A percentile compares a stretch with the other conserved stretches of the same genome.
Conservation (phyloP, 225 moss, liverwort and hornwort species). For the Bryoerythrophyllum caledonicum region DNA sequence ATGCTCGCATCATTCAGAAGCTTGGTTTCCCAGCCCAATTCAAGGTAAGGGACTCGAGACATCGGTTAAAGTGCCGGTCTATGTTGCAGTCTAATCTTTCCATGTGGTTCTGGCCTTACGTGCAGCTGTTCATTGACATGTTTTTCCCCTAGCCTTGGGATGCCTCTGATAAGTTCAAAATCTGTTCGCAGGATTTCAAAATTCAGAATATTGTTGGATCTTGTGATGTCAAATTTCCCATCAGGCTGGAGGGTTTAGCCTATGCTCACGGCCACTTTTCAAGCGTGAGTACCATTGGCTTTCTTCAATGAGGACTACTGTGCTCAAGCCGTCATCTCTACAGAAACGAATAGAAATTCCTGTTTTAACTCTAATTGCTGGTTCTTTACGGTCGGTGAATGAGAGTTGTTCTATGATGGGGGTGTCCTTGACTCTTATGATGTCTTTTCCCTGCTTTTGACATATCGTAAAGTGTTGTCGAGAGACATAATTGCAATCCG, state of each 20-base stretch:
- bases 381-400: background rate
- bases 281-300: constrained; percentile 57
- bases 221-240: constrained; percentile 98
- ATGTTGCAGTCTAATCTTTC: background rate
- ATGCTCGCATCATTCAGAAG: constrained; percentile 99
- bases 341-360: background rate
- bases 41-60: constrained; percentile 54
- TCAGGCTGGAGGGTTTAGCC: constrained; percentile 91
- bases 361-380: background rate
- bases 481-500: background rate
- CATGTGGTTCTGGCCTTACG: background rate
- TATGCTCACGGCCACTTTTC: constrained; percentile 99
- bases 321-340: background rate
- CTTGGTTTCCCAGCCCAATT: constrained; percentile 98
- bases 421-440: background rate
- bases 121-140: background rate
- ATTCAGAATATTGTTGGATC: constrained; percentile 98
- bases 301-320: background rate
- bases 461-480: background rate
- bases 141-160: background rate
- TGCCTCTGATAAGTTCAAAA: background rate
- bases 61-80: background rate
- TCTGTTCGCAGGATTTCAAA: constrained; percentile 79
- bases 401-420: background rate
- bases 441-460: background rate